Conservation (phyloP, 192 early-diverging fungal species). For the Pilobolus umbonatus region DNA sequence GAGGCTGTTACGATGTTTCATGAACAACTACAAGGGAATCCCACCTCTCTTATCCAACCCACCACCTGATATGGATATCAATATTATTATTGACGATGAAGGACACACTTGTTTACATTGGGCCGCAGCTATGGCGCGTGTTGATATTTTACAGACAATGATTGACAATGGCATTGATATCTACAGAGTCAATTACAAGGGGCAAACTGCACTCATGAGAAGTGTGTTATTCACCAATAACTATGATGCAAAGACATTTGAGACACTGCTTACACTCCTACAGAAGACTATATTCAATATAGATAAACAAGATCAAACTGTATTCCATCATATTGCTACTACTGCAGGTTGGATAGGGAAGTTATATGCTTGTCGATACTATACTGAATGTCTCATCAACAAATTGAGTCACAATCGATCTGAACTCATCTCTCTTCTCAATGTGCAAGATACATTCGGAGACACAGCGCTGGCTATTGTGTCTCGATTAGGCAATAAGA, state of each 20-base stretch:
- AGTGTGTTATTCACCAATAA: conserved; percentile 88
- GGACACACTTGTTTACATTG: conserved; percentile 94
- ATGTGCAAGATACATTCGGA: conserved; percentile 77
- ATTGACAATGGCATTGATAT: conserved; percentile 73
- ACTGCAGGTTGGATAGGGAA: conserved; percentile 69
- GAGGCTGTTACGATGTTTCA: conserved; percentile 20
- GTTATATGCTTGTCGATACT: conserved; percentile 74
- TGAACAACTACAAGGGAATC: conserved; percentile 7
- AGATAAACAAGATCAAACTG: conserved; percentile 78
- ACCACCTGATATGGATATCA: conserved; percentile 73
- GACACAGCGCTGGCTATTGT: conserved; percentile 74
- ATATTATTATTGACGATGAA: conserved; percentile 89
- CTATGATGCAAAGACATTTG: conserved; percentile 79
- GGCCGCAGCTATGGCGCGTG: conserved; percentile 87
- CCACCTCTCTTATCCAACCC: conserved; percentile 31
- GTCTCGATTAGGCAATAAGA: conserved; percentile 51
- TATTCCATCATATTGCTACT: conserved; percentile 87
- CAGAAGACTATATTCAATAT: conserved; percentile 67
- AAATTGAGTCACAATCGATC: conserved; percentile 62
- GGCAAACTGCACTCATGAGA: conserved; percentile 89
- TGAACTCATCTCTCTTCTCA: conserved; percentile 75
- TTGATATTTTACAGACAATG: conserved; percentile 68
- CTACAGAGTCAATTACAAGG: conserved; percentile 68
- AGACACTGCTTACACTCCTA: conserved; percentile 65
- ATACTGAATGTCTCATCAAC: conserved; percentile 82